phyloP scores from a whole-genome alignment of 129 eudicot species.

The Erigeron canadensis region DNA sequence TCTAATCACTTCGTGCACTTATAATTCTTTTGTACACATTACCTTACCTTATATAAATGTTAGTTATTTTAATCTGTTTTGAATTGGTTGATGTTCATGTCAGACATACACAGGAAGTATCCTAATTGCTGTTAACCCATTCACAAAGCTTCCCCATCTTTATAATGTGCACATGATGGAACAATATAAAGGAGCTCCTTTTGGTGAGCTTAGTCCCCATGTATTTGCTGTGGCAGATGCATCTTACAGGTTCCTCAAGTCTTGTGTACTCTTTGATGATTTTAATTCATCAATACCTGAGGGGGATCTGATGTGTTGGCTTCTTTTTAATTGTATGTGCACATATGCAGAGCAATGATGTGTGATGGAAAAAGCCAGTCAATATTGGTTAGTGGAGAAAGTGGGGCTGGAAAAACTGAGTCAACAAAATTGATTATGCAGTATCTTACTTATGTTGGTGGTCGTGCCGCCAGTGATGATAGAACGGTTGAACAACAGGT shows the following conservation, averaged over 20 bases:
- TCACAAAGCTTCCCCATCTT: slow-evolving; percentile 97
- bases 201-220: slow-evolving; percentile 99
- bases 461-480: slow-evolving; percentile 90
- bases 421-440: slow-evolving; percentile 95
- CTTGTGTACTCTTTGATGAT: slow-evolving; percentile 18
- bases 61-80: slow-evolving; percentile 17
- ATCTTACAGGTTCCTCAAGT: slow-evolving; percentile 70
- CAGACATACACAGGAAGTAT: slow-evolving; percentile 99
- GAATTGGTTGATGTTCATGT: slow-evolving; percentile 23
- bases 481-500: slow-evolving; percentile 99
- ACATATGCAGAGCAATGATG: slow-evolving; percentile 82
- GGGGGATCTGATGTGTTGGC: slow-evolving; percentile 16
- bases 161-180: slow-evolving; percentile 98
- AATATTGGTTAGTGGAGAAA: slow-evolving; percentile 98
- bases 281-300: slow-evolving; percentile 17
- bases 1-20: slow-evolving; percentile 9
- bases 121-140: slow-evolving; percentile 94
- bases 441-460: slow-evolving; percentile 97
- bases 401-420: slow-evolving; percentile 99
- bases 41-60: neutral
- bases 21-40: neutral
- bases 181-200: slow-evolving; percentile 94
- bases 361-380: slow-evolving; percentile 82
- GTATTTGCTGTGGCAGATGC: slow-evolving; percentile 99
- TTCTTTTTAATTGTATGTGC: slow-evolving; percentile 24